These are phyloP conservation scores for Coniochaeta prunicola DNA, from an alignment of 2,329 filamentous ascomycete species.

Conservation along the genomic window DNA sequence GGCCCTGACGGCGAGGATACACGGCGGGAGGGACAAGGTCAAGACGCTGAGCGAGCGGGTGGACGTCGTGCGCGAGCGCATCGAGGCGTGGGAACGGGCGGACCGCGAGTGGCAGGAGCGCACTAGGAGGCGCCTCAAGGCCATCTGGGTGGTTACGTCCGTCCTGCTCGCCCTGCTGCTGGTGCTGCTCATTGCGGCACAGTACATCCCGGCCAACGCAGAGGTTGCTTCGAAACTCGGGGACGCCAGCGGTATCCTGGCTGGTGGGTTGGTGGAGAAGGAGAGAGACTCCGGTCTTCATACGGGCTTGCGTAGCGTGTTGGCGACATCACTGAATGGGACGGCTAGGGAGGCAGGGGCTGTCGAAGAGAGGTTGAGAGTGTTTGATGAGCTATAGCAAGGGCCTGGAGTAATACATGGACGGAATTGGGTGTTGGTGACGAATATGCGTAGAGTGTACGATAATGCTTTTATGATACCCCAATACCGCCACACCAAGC, in stretches of 20 bases:
- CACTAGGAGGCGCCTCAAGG: conserved; percentile 54
- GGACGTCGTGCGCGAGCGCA: conserved; percentile 52
- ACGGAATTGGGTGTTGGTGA: background rate
- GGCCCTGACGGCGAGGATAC: conserved; percentile 54
- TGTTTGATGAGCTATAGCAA: conserved; percentile 38
- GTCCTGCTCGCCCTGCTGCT: conserved; percentile 38
- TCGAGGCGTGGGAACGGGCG: conserved; percentile 60
- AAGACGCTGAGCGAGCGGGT: conserved; percentile 55
- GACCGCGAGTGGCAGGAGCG: conserved; percentile 63
- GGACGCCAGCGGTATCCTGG: conserved; percentile 6
- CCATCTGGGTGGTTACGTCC: conserved; percentile 55
- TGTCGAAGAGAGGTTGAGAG: conserved; percentile 28
- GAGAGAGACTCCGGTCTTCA: background rate
- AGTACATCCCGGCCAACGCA: conserved; percentile 19
- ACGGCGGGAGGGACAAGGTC: conserved; percentile 51
- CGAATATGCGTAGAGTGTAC: background rate
- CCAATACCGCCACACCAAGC: background rate
- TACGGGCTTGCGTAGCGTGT: background rate
- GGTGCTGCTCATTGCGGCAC: conserved; percentile 31
- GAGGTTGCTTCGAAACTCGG: conserved; percentile 8
- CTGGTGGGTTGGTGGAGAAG: background rate
- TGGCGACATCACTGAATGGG: conserved; percentile 10
- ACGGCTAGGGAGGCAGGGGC: conserved; percentile 11
- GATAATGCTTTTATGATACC: background rate
- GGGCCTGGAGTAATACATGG: background rate